Conservation (phyloP, 163 green algal genomes). For the Chlamydomonas reinhardtii region DNA sequence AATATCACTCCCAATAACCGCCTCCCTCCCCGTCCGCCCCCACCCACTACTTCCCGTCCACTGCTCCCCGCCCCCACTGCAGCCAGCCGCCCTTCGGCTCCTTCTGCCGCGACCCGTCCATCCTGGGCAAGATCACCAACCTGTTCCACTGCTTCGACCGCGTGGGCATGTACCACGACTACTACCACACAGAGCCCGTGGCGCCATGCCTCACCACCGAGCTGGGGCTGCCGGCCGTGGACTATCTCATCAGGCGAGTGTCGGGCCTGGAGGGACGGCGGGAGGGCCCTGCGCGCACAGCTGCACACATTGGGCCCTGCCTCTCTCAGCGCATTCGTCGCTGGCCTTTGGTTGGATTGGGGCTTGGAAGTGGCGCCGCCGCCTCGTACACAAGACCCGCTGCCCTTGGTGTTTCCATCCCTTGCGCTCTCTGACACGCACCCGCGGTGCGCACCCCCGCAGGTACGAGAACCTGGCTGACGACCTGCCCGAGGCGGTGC, state of each 20-base stretch:
- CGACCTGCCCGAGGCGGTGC: constrained; percentile 32
- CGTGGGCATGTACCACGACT: constrained; percentile 51
- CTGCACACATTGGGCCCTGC: too few relatives aligned
- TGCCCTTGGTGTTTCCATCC: too few relatives aligned
- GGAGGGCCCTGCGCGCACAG: too few relatives aligned
- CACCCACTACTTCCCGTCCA: too few relatives aligned
- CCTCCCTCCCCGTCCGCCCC: background rate
- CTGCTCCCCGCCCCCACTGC: background rate
- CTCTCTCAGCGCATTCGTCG: too few relatives aligned
- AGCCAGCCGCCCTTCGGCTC: constrained; percentile 31
- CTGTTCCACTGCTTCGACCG: constrained; percentile 51
- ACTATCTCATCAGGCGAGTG: constrained; percentile 28
- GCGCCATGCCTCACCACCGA: constrained; percentile 35
- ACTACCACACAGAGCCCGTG: constrained; percentile 52
- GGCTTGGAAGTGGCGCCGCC: too few relatives aligned
- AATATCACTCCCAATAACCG: too few relatives aligned
- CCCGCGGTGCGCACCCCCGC: too few relatives aligned
- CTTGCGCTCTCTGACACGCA: too few relatives aligned
- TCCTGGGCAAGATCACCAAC: constrained; percentile 50
- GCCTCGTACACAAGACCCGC: too few relatives aligned
- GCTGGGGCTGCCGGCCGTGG: constrained; percentile 17
- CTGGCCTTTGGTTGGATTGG: too few relatives aligned
- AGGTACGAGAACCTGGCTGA: constrained; percentile 41
- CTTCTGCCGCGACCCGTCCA: constrained; percentile 42
- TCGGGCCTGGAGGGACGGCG: background rate